phyloP scores from a whole-genome alignment of 352 stramenopile species.

The Phytophthora cryptogea region DNA sequence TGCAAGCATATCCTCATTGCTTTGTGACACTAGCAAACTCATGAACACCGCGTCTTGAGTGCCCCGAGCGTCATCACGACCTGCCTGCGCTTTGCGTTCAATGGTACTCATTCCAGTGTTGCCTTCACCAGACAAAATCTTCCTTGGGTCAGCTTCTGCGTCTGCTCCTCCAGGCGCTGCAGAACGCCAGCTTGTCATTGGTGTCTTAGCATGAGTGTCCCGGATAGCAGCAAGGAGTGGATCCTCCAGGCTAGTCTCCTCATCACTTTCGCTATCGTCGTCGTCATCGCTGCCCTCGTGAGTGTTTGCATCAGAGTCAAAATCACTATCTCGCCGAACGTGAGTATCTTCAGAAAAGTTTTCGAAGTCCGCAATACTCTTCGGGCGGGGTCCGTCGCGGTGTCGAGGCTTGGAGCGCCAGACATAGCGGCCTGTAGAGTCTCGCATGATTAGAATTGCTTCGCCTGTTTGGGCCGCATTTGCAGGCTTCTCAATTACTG shows the following conservation, averaged over 20 bases:
- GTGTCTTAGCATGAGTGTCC: constrained; percentile 55
- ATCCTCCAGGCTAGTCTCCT: constrained; percentile 39
- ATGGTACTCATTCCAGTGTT: constrained; percentile 76
- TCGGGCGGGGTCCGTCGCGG: constrained; percentile 52
- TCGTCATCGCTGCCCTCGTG: constrained; percentile 36
- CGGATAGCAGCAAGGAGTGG: constrained; percentile 72
- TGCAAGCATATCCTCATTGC: constrained; percentile 51
- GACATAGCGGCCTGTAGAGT: constrained; percentile 76
- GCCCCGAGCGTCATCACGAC: constrained; percentile 54
- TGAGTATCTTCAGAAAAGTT: constrained; percentile 56
- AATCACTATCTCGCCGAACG: constrained; percentile 24
- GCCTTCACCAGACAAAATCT: constrained; percentile 61
- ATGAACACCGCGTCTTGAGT: constrained; percentile 72
- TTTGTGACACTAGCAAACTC: constrained; percentile 65
- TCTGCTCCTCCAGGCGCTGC: constrained; percentile 18
- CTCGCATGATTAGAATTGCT: constrained; percentile 79
- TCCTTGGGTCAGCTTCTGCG: constrained; percentile 20
- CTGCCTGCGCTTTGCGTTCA: constrained; percentile 63
- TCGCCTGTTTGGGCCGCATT: constrained; percentile 48
- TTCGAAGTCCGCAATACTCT: constrained; percentile 65
- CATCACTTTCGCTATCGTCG: constrained; percentile 38
- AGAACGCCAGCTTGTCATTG: constrained; percentile 77
- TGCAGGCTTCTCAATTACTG: constrained; percentile 76
- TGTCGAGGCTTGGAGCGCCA: constrained; percentile 81
- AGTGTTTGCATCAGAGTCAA: constrained; percentile 24